Conservation (phyloP, 2,329 filamentous ascomycete genomes). For the Scedosporium apiospermum region DNA sequence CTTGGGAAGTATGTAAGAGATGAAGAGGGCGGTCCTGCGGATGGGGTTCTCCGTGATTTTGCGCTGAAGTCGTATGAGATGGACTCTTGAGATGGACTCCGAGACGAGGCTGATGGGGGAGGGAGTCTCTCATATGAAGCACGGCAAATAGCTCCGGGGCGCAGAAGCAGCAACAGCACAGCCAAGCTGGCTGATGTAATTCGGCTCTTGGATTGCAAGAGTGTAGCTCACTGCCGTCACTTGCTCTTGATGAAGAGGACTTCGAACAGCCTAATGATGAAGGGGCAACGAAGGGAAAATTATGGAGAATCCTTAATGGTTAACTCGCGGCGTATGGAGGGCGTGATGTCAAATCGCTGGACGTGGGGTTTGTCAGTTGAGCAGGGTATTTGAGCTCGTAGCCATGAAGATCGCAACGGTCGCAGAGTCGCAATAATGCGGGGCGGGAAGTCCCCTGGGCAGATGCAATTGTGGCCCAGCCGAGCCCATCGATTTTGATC, state of each 20-base stretch:
- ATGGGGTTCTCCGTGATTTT: too few species aligned
- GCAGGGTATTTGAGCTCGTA: background rate
- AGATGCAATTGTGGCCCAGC: background rate
- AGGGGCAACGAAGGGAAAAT: background rate
- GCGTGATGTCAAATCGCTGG: background rate
- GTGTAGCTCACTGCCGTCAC: background rate
- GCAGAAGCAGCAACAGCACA: background rate
- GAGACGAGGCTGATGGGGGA: background rate
- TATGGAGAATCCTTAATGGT: background rate
- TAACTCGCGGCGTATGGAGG: background rate
- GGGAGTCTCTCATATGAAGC: background rate
- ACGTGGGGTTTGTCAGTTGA: background rate
- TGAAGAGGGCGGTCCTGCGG: too few species aligned
- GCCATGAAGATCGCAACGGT: conserved; percentile 9
- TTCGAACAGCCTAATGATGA: background rate
- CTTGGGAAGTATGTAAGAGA: too few species aligned
- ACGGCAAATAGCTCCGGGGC: background rate
- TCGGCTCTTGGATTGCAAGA: background rate
- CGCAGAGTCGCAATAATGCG: background rate
- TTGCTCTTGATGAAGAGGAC: background rate
- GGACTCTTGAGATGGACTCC: too few species aligned
- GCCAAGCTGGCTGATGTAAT: background rate
- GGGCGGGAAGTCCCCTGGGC: background rate
- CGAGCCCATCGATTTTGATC: too few species aligned
- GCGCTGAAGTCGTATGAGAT: too few species aligned